Conservation (phyloP, 1,284 basidiomycete genomes). For the Rhodotorula glutinis region DNA sequence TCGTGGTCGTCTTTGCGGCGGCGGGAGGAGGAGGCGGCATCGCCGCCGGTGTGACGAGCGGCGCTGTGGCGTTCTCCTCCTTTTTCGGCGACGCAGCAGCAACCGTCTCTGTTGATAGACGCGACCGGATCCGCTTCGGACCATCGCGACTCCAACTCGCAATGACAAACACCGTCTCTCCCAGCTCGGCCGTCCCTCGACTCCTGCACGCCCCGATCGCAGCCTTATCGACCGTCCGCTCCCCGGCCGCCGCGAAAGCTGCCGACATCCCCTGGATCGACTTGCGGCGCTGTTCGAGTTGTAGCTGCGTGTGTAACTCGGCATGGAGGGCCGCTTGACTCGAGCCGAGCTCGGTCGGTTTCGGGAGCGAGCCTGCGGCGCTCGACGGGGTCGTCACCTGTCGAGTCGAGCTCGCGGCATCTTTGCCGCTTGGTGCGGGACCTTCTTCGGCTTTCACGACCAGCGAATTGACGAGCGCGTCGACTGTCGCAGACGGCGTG, state of each 20-base stretch:
- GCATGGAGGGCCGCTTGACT: background rate
- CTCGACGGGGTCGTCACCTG: too few relatives aligned
- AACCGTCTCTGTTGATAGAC: background rate
- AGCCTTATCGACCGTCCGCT: background rate
- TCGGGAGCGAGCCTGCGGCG: too few relatives aligned
- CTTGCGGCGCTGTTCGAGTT: background rate
- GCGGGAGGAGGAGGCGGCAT: background rate
- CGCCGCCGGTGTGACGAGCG: background rate
- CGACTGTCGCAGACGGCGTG: slow-evolving; percentile 10
- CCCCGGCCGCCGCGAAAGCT: background rate
- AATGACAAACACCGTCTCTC: slow-evolving; percentile 27
- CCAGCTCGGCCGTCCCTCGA: slow-evolving; percentile 6
- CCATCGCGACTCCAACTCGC: slow-evolving; percentile 1
- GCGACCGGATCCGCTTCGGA: background rate
- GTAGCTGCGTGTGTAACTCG: background rate
- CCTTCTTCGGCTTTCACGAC: background rate
- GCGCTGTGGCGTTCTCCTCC: background rate
- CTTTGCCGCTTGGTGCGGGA: background rate
- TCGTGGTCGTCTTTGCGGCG: background rate
- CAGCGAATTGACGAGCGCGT: slow-evolving; percentile 27
- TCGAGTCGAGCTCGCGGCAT: background rate
- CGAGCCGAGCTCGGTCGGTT: background rate
- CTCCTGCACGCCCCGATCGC: slow-evolving; percentile 13
- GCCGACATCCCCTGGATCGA: background rate
- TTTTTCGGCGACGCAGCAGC: background rate